Percentiles rank a stretch among this genome's conserved stretches.
These are phyloP conservation scores for Fraxinus sp. DNA, from an alignment of 305 asterid species.

Conservation along the genomic window DNA sequence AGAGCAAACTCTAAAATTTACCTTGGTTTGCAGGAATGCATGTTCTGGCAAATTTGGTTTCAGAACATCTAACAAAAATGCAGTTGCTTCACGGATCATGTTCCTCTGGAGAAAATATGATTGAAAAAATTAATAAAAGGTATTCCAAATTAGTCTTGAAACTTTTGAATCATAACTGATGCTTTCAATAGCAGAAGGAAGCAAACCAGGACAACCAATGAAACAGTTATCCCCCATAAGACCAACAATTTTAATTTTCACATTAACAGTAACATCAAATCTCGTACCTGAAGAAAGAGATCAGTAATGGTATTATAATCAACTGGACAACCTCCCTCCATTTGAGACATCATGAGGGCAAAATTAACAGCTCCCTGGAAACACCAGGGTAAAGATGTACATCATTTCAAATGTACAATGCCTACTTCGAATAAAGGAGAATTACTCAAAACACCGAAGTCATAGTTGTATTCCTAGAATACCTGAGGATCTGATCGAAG, in stretches of 20 bases:
- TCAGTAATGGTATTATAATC: constrained; percentile 98
- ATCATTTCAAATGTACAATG: constrained; percentile 8
- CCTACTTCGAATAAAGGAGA: background rate
- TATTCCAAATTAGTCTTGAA: constrained; percentile 12
- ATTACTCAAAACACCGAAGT: constrained; percentile 5
- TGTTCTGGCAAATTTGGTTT: constrained; percentile 98
- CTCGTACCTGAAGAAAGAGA: constrained; percentile 91
- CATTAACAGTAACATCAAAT: constrained; percentile 12
- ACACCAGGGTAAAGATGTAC: constrained; percentile 24
- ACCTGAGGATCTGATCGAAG: constrained; percentile 99
- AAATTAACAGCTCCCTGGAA: constrained; percentile 98
- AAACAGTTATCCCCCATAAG: background rate
- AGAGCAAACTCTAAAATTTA: constrained; percentile 26
- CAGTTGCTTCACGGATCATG: constrained; percentile 99
- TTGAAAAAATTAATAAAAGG: constrained; percentile 10
- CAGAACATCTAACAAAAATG: constrained; percentile 93
- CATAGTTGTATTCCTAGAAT: constrained; percentile 23
- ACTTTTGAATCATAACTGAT: background rate
- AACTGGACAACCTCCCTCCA: constrained; percentile 99
- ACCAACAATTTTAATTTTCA: constrained; percentile 2
- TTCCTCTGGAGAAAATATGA: constrained; percentile 62
- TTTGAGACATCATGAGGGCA: constrained; percentile 99
- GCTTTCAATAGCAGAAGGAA: constrained; percentile 11
- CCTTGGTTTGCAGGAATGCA: constrained; percentile 97
- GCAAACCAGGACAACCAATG: background rate